Evolutionary conservation across 768 basidiomycete species (phyloP).

Genomic region (Russula ochroleuca): DNA sequence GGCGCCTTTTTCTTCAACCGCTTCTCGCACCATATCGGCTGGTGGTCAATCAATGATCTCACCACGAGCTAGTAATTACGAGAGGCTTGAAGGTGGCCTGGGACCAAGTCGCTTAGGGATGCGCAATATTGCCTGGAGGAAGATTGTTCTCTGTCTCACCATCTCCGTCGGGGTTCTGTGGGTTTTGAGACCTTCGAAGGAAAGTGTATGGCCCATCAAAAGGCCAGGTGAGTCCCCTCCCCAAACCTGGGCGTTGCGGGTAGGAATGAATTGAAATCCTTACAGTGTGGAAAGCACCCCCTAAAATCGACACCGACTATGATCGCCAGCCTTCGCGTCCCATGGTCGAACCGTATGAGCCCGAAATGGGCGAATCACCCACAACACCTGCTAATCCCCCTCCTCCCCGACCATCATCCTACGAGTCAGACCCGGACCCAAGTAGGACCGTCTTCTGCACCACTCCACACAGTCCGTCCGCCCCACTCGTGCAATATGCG

Average conservation of each 20-base stretch:
- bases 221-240: constrained; percentile 30
- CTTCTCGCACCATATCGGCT: constrained; percentile 12
- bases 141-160: constrained; percentile 55
- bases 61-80: constrained; percentile 47
- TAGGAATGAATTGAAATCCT: neutral
- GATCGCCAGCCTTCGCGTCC: neutral
- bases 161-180: constrained; percentile 58
- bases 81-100: constrained; percentile 58
- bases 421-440: constrained; percentile 71
- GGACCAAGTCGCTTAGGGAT: constrained; percentile 41
- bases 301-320: neutral
- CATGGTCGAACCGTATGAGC: constrained; percentile 4
- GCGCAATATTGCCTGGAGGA: constrained; percentile 54
- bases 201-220: constrained; percentile 26
- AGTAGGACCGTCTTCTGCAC: constrained; percentile 70
- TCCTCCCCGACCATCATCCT: constrained; percentile 45
- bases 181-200: constrained; percentile 55
- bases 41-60: constrained; percentile 29
- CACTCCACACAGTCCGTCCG: constrained; percentile 43
- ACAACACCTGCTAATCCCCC: neutral
- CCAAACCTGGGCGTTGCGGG: neutral
- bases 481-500: constrained; percentile 80
- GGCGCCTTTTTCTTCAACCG: neutral
- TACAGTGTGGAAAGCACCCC: constrained; percentile 7
- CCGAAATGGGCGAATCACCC: constrained; percentile 5